Evolutionary conservation across 1,139 yeast genomes (phyloP).

Genomic region (Diutina scorzettiae): DNA sequence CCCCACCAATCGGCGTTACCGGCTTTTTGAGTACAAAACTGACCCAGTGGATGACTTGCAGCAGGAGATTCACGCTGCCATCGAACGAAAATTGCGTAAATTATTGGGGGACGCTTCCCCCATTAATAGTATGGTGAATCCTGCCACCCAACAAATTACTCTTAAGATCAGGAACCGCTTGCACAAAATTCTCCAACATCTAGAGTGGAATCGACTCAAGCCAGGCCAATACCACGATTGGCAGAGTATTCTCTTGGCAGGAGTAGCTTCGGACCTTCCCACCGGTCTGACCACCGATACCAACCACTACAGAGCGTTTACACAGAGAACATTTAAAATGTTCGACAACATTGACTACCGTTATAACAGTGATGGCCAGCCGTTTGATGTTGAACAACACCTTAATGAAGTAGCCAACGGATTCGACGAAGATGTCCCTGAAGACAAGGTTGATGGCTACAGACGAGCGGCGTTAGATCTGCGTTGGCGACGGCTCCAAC

Average conservation of each 20-base stretch:
- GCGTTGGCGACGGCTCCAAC: background rate
- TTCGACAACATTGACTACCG: background rate
- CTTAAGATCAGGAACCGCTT: background rate
- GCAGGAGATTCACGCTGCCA: background rate
- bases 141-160: background rate
- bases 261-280: background rate
- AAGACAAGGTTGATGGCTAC: background rate
- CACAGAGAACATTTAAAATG: background rate
- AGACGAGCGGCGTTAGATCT: background rate
- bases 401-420: background rate
- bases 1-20: background rate
- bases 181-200: background rate
- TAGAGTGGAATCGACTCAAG: background rate
- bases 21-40: background rate
- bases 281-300: background rate
- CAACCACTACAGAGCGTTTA: background rate
- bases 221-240: background rate
- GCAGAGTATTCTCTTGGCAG: background rate
- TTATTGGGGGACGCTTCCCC: background rate
- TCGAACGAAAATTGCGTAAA: background rate
- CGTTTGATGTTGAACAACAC: background rate
- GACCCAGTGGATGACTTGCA: background rate
- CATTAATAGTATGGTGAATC: background rate
- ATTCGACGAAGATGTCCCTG: background rate
- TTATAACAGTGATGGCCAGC: background rate